Conservation (phyloP, 2,329 filamentous ascomycete genomes). For the Aureobasidium sp. region DNA sequence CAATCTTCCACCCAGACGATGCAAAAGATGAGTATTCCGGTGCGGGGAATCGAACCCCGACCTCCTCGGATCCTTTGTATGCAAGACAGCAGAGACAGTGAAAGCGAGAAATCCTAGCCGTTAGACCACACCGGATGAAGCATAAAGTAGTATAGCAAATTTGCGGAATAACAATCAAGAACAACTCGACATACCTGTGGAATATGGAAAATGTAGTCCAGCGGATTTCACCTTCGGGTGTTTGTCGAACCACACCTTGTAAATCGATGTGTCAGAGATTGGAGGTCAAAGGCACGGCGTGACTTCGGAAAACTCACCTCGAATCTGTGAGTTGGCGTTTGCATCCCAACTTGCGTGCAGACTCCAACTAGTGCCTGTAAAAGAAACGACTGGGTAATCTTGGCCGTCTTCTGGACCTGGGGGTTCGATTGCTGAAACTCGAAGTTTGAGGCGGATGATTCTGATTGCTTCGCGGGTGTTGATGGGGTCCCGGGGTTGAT, state of each 20-base stretch:
- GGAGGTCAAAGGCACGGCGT: background rate
- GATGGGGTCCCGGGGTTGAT: conserved; percentile 43
- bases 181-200: conserved; percentile 33
- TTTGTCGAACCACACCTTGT: conserved; percentile 56
- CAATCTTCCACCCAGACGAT: background rate
- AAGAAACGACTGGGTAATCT: conserved; percentile 58
- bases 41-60: conserved; percentile 23
- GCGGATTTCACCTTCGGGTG: conserved; percentile 62
- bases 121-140: conserved; percentile 15
- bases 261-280: conserved; percentile 11
- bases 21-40: conserved; percentile 17
- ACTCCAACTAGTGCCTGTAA: conserved; percentile 54
- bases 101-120: conserved; percentile 18
- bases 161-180: background rate
- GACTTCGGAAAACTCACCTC: conserved; percentile 43
- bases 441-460: conserved; percentile 61
- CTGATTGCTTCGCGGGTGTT: conserved; percentile 60
- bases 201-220: conserved; percentile 67
- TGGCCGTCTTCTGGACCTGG: conserved; percentile 53
- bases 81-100: background rate
- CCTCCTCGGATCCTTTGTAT: conserved; percentile 17
- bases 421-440: conserved; percentile 52
- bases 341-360: conserved; percentile 61
- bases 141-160: background rate
- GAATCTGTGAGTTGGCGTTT: conserved; percentile 59